A percentile compares a stretch with the other conserved stretches of the same genome.
Evolutionary conservation across 805 yeast species (phyloP).

Genomic region (Diddensiella santjacobensis): DNA sequence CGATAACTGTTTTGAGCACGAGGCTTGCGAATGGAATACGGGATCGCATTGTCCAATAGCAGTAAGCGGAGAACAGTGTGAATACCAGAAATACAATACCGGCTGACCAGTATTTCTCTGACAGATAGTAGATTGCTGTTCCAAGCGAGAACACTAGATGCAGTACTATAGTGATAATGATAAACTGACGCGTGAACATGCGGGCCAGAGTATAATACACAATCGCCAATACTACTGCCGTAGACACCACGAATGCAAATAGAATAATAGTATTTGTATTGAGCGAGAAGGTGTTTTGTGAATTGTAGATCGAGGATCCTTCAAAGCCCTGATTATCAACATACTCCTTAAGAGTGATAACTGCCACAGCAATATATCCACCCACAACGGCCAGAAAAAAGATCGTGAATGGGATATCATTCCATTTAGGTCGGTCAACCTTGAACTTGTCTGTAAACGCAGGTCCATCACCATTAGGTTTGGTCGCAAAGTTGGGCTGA

Average conservation of each 20-base stretch:
- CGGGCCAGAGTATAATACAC: slow-evolving; percentile 60
- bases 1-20: slow-evolving; percentile 66
- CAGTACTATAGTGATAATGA: slow-evolving; percentile 61
- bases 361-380: slow-evolving; percentile 71
- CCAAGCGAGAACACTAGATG: slow-evolving; percentile 69
- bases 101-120: slow-evolving; percentile 67
- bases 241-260: slow-evolving; percentile 59
- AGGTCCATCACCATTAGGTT: slow-evolving; percentile 33
- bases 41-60: slow-evolving; percentile 66
- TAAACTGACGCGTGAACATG: slow-evolving; percentile 60
- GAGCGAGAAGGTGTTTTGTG: slow-evolving; percentile 53
- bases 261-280: slow-evolving; percentile 72
- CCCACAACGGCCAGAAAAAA: slow-evolving; percentile 41
- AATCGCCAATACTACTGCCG: slow-evolving; percentile 56
- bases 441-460: slow-evolving; percentile 68
- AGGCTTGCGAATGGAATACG: slow-evolving; percentile 74
- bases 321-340: slow-evolving; percentile 48
- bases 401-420: slow-evolving; percentile 57
- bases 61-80: slow-evolving; percentile 58
- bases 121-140: slow-evolving; percentile 71
- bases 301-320: slow-evolving; percentile 60
- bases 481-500: slow-evolving; percentile 20
- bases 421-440: slow-evolving; percentile 56
- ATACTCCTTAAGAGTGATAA: slow-evolving; percentile 63
- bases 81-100: slow-evolving; percentile 72